Evolutionary conservation across 2,329 filamentous ascomycete species (phyloP).

Genomic region (Exophiala lecanii-corni): DNA sequence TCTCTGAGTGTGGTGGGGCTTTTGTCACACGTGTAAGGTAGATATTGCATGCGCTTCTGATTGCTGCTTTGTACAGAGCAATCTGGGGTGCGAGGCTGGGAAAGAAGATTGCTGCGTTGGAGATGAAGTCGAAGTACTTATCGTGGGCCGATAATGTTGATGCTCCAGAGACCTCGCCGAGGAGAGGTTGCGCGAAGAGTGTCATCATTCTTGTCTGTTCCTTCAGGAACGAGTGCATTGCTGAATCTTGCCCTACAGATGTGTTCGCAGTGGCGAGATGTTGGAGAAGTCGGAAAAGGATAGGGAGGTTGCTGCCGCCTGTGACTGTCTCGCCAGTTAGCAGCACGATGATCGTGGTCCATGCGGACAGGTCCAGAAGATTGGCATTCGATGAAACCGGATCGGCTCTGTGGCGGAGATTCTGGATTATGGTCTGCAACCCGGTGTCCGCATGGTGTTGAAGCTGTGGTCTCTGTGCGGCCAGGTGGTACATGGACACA

Average conservation of each 20-base stretch:
- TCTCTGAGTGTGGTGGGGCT: slow-evolving; percentile 11
- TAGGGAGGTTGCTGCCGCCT: slow-evolving; percentile 15
- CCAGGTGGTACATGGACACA: slow-evolving; percentile 27
- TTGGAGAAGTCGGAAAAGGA: slow-evolving; percentile 11
- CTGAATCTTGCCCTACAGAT: slow-evolving; percentile 3
- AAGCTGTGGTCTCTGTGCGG: slow-evolving; percentile 10
- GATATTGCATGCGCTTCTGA: slow-evolving; percentile 26
- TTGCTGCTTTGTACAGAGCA: slow-evolving; percentile 15
- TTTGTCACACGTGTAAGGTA: slow-evolving; percentile 24
- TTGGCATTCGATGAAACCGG: background rate
- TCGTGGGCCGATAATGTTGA: slow-evolving; percentile 3
- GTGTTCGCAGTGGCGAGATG: slow-evolving; percentile 9
- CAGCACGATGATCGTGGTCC: slow-evolving; percentile 18
- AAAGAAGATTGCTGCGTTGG: slow-evolving; percentile 13
- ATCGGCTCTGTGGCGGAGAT: slow-evolving; percentile 3
- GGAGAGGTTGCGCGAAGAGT: slow-evolving; percentile 19
- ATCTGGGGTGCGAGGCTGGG: slow-evolving; percentile 6
- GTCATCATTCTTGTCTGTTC: slow-evolving; percentile 16
- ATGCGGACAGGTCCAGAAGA: slow-evolving; percentile 8
- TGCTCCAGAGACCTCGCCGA: slow-evolving; percentile 15
- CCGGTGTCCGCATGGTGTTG: slow-evolving; percentile 17
- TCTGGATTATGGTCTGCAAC: slow-evolving; percentile 6
- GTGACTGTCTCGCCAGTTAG: slow-evolving; percentile 29
- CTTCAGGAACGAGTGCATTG: slow-evolving; percentile 13
- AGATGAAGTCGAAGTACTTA: slow-evolving; percentile 14